Evolutionary conservation across 768 basidiomycete genomes (phyloP).

Genomic region (Collybia nuda): DNA sequence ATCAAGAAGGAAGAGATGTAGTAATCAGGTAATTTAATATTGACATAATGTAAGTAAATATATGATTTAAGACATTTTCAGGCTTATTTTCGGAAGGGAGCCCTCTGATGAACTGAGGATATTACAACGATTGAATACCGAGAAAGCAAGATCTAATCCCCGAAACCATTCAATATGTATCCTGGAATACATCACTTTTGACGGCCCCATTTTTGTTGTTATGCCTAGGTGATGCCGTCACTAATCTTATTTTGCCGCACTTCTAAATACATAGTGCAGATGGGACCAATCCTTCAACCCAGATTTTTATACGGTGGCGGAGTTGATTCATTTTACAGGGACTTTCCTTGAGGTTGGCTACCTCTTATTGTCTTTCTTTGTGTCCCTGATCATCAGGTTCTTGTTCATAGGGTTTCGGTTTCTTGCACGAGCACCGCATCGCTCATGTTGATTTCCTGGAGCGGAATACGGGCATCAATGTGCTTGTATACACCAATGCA

Average conservation of each 20-base stretch:
- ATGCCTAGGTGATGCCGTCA: conserved; percentile 12
- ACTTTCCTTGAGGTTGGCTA: not conserved
- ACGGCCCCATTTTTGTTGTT: conserved; percentile 13
- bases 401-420: conserved; percentile 1
- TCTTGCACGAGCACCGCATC: conserved; percentile 14
- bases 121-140: conserved; percentile 5
- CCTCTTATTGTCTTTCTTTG: not conserved
- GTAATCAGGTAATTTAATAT: not conserved
- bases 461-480: conserved; percentile 14
- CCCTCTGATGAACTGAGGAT: no score
- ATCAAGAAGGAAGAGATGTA: conserved; percentile 1
- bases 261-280: no score
- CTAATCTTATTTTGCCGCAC: no score
- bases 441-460: conserved; percentile 11
- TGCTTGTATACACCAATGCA: not conserved
- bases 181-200: conserved; percentile 13
- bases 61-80: no score
- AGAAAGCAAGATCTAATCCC: conserved; percentile 10
- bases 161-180: conserved; percentile 17
- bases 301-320: not conserved
- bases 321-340: not conserved
- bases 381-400: no score
- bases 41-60: no score
- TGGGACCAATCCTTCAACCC: not conserved
- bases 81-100: no score